These are phyloP conservation scores for Leccinum subgranulosum DNA, from an alignment of 768 basidiomycete species.

Conservation along the genomic window DNA sequence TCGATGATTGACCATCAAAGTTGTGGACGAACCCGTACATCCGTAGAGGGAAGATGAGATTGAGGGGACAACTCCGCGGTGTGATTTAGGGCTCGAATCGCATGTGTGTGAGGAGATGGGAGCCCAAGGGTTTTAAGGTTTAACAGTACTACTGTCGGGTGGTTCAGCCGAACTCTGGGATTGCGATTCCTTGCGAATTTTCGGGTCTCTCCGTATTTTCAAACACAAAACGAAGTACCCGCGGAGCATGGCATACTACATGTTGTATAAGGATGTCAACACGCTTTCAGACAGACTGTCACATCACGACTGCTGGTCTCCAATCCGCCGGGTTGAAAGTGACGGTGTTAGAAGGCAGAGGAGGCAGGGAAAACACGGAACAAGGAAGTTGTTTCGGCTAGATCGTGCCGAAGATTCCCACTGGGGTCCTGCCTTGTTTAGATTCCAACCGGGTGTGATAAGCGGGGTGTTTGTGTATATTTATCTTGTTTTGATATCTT, in stretches of 20 bases:
- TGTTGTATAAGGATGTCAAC: not conserved
- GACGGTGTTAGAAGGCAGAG: conserved; percentile 7
- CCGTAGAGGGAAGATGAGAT: not conserved
- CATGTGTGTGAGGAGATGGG: not conserved
- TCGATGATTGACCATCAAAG: not conserved
- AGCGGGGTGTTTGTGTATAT: conserved; percentile 25
- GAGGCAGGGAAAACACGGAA: conserved; percentile 22
- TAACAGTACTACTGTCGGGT: conserved; percentile 3
- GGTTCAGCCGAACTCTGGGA: not conserved
- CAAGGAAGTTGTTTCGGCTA: conserved; percentile 10
- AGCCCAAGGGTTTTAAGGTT: not conserved
- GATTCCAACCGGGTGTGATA: conserved; percentile 23
- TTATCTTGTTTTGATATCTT: conserved; percentile 24
- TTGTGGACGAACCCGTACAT: not conserved
- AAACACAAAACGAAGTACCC: not conserved
- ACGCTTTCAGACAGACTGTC: not conserved
- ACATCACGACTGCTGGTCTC: not conserved
- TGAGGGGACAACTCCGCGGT: not conserved
- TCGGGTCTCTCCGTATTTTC: not conserved
- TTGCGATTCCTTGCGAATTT: not conserved
- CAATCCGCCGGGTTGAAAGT: not conserved
- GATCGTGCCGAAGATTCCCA: conserved; percentile 23
- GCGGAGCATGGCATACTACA: not conserved
- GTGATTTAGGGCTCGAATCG: not conserved
- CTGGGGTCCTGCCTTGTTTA: conserved; percentile 13